Evolutionary conservation across 148 eudicot genomes (phyloP).

Genomic region (Silene uniflora): DNA sequence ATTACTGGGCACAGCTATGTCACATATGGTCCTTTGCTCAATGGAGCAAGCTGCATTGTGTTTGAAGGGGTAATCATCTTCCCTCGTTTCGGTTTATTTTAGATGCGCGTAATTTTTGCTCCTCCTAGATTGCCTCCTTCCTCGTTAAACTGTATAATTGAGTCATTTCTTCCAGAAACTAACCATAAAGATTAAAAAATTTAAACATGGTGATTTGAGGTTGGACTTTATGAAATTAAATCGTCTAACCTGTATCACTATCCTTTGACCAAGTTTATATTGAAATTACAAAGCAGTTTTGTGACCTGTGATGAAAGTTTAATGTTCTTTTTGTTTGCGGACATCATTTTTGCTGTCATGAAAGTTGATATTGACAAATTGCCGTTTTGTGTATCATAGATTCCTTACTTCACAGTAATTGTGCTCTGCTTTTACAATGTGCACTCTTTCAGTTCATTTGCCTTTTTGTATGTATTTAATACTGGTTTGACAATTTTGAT

Average conservation of each 20-base stretch:
- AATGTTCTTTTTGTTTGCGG: not conserved
- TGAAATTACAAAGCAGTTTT: not conserved
- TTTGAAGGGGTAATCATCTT: conserved; percentile 80
- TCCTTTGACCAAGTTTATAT: not conserved
- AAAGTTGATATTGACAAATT: not conserved
- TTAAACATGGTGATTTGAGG: not conserved
- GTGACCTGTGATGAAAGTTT: not conserved
- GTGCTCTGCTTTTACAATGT: not conserved
- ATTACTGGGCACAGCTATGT: conserved; percentile 99
- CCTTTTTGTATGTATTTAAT: not conserved
- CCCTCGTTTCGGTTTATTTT: conserved; percentile 9
- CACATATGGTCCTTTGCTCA: conserved; percentile 96
- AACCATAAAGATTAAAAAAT: not conserved
- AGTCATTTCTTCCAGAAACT: conserved; percentile 1
- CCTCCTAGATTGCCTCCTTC: not conserved
- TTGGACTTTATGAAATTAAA: not conserved
- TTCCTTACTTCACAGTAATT: not conserved
- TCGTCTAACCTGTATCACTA: not conserved
- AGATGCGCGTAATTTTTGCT: not conserved
- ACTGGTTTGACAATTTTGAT: not conserved
- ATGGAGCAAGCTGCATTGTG: conserved; percentile 81
- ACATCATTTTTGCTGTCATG: not conserved
- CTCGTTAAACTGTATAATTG: not conserved
- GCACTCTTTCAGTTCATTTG: not conserved
- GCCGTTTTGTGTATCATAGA: not conserved